Percentiles rank a stretch among this genome's conserved stretches.
Conservation (phyloP, 257 asterid species). For the Euphrasia confusa region DNA sequence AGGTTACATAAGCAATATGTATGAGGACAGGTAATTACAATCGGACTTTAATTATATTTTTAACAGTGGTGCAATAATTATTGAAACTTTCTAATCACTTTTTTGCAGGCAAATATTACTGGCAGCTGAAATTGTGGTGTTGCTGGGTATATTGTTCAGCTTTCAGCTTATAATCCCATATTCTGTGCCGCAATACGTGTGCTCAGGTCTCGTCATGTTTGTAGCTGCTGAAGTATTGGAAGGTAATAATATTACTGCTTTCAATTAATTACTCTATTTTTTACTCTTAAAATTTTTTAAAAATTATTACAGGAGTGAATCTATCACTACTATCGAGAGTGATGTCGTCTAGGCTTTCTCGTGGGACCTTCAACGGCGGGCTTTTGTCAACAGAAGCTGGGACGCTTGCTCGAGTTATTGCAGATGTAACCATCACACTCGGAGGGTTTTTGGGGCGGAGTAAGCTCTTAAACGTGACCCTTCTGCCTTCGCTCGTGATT, state of each 20-base stretch:
- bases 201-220: conserved; percentile 87
- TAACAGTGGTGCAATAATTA: too few species aligned
- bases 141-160: conserved; percentile 78
- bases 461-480: conserved; percentile 67
- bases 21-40: conserved; percentile 15
- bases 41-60: neutral
- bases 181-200: conserved; percentile 79
- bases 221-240: conserved; percentile 97
- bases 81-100: neutral
- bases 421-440: conserved; percentile 79
- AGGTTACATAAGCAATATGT: conserved; percentile 16
- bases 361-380: conserved; percentile 69
- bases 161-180: conserved; percentile 60
- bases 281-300: conserved; percentile 5
- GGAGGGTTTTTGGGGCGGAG: conserved; percentile 75
- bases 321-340: conserved; percentile 68
- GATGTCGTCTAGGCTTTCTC: conserved; percentile 68
- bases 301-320: conserved; percentile 45
- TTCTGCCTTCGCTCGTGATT: conserved; percentile 69
- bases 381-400: conserved; percentile 75
- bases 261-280: neutral
- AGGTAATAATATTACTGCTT: conserved; percentile 44
- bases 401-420: conserved; percentile 64
- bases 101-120: conserved; percentile 84
- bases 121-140: conserved; percentile 84